Evolutionary conservation across 495 filamentous ascomycete genomes (phyloP), one percentile per base, ranked within the genome.

Genomic region (Penicillium roqueforti): DNA sequence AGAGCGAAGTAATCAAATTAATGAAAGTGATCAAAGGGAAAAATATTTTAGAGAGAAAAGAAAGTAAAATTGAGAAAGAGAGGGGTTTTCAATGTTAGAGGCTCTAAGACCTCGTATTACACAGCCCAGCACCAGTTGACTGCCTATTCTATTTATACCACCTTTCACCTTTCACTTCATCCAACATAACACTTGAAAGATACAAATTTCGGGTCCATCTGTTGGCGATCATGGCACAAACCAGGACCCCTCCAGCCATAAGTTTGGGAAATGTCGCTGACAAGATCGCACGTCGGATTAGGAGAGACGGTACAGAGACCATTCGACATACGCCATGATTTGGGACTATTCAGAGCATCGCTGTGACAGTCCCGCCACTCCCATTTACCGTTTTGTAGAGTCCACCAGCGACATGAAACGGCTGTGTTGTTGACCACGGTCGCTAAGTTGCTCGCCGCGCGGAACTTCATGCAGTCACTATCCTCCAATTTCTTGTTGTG

Each of bases 321-420:
- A 29, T 43, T 38, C 11, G n/a, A 26, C 18, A 61, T 52, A 10
- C n/a, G 18, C 37, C 41, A 55, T 2, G 59, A 55, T 6, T 18
- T 25, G 11, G 56, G 51, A 9, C 19, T 10, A 8, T 11, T 18
- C 28, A 54, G 4, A 7, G 13, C 3, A 32, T 19, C 49, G 0
- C 16, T 10, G 23, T 40, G 38, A 36, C 59, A 62, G 19, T 36
- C 9, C 18, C 1, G 18, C 28, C 16, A 47, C 7, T 32, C 41
- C 41, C 2, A 36, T 8, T 36, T 16, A 36, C 32, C 32, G 6
- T 7, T 16, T 16, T 36, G 32, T 36, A 36, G n/a, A 9, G n/a
- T 19, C 25, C 22, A 56, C 38, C 39, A 59, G 3, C 39, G 48
- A 38, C 59, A 62, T 6, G 44, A 59, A 8, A 49, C 41, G 3